A percentile compares a stretch with the other conserved stretches of the same genome.
Conservation (phyloP, 768 basidiomycete genomes). For the Rhodotorula diobovata region DNA sequence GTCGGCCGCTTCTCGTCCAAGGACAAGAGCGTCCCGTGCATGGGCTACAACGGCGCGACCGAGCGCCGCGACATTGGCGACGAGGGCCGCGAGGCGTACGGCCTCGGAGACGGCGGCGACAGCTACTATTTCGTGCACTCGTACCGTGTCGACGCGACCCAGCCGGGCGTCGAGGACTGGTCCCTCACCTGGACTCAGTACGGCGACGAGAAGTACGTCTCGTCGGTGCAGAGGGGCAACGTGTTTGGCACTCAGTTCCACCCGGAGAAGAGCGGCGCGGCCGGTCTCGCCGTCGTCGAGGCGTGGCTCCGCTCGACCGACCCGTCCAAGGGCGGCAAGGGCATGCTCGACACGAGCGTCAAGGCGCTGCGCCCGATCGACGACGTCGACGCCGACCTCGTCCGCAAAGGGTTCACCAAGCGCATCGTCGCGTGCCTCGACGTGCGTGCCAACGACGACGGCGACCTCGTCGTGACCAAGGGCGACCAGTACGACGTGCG, state of each 20-base stretch:
- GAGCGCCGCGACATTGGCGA: constrained; percentile 50
- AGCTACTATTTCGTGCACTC: constrained; percentile 98
- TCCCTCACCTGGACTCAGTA: constrained; percentile 84
- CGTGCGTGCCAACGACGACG: constrained; percentile 89
- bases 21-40: constrained; percentile 86
- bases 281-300: constrained; percentile 73
- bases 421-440: constrained; percentile 97
- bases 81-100: constrained; percentile 51
- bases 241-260: constrained; percentile 94
- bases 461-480: constrained; percentile 97
- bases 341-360: constrained; percentile 25
- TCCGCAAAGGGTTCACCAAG: constrained; percentile 67
- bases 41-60: constrained; percentile 75
- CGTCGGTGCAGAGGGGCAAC: constrained; percentile 73
- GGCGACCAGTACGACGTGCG: constrained; percentile 76
- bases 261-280: constrained; percentile 90
- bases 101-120: constrained; percentile 51
- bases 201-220: constrained; percentile 85
- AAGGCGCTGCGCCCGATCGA: constrained; percentile 12
- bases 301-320: constrained; percentile 60
- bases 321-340: constrained; percentile 4
- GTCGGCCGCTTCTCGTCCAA: constrained; percentile 61
- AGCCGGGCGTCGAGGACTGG: constrained; percentile 62
- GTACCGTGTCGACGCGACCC: constrained; percentile 73
- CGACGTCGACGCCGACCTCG: constrained; percentile 35